Percentiles rank a stretch among this genome's conserved stretches.
phyloP scores from a whole-genome alignment of 441 rosid species.

The Geranium incanum region DNA sequence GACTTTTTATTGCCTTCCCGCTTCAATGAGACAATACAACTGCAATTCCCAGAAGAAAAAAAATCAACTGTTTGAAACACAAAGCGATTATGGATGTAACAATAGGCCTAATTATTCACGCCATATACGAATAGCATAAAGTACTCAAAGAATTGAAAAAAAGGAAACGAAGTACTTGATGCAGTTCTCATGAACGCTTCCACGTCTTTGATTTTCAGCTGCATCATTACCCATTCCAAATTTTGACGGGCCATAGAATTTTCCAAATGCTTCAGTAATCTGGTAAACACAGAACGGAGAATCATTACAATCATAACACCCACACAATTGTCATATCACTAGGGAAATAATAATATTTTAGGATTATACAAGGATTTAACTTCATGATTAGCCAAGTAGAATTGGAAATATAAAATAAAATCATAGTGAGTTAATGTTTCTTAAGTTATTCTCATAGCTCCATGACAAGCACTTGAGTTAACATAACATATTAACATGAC shows the following conservation, averaged over 20 bases:
- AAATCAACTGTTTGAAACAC: neutral
- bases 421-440: neutral
- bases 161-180: slow-evolving; percentile 42
- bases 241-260: slow-evolving; percentile 81
- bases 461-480: neutral
- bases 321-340: neutral
- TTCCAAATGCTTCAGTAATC: slow-evolving; percentile 94
- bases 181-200: slow-evolving; percentile 78
- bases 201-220: slow-evolving; percentile 52
- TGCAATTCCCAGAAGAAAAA: slow-evolving; percentile 29
- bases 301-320: neutral
- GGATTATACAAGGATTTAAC: neutral
- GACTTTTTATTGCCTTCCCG: slow-evolving; percentile 37
- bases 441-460: neutral
- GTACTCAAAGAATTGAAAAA: neutral
- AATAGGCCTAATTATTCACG: neutral
- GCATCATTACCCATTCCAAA: slow-evolving; percentile 52
- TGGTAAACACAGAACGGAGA: slow-evolving; percentile 20
- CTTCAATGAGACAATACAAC: slow-evolving; percentile 56
- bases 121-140: neutral
- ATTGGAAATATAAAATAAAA: neutral
- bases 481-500: neutral
- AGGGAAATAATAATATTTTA: too few species aligned
- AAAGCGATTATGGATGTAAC: neutral
- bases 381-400: neutral